Percentiles rank a stretch among this genome's conserved stretches.
Conservation (phyloP, 768 basidiomycete species). For the Termitomyces sp. region DNA sequence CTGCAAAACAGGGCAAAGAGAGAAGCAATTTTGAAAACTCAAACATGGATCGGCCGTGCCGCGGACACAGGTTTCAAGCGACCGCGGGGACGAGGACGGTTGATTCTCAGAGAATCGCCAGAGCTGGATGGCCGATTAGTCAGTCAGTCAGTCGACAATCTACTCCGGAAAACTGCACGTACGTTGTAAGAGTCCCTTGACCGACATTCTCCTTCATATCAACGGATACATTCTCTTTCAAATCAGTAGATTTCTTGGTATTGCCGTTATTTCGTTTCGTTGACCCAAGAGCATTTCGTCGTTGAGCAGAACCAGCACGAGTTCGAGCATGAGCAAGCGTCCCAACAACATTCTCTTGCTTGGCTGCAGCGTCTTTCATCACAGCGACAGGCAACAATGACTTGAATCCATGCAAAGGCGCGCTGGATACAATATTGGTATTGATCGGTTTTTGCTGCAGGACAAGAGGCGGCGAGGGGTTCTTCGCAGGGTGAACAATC, state of each 20-base stretch:
- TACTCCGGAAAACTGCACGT: constrained; percentile 24
- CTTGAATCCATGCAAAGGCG: constrained; percentile 35
- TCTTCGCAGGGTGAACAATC: constrained; percentile 19
- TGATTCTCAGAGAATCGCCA: constrained; percentile 42
- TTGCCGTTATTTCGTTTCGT: constrained; percentile 51
- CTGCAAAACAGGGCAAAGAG: neutral
- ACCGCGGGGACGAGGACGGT: constrained; percentile 45
- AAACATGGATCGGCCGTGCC: constrained; percentile 32
- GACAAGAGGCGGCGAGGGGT: constrained; percentile 15
- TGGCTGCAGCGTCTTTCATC: constrained; percentile 31
- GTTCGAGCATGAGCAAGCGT: constrained; percentile 37
- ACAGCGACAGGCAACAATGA: constrained; percentile 39
- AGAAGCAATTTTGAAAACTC: constrained; percentile 3
- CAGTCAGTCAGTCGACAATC: neutral
- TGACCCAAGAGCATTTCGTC: constrained; percentile 58
- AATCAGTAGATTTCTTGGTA: constrained; percentile 41
- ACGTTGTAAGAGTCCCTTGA: constrained; percentile 49
- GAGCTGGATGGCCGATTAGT: constrained; percentile 26
- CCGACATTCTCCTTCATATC: constrained; percentile 55
- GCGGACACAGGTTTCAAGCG: constrained; percentile 40
- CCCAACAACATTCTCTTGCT: constrained; percentile 31
- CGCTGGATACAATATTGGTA: constrained; percentile 30
- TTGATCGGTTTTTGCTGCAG: constrained; percentile 44
- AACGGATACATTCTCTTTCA: constrained; percentile 49
- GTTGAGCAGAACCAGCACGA: constrained; percentile 48